Conservation (phyloP, 192 early-diverging fungal species). For the Coemansia asiatica region DNA sequence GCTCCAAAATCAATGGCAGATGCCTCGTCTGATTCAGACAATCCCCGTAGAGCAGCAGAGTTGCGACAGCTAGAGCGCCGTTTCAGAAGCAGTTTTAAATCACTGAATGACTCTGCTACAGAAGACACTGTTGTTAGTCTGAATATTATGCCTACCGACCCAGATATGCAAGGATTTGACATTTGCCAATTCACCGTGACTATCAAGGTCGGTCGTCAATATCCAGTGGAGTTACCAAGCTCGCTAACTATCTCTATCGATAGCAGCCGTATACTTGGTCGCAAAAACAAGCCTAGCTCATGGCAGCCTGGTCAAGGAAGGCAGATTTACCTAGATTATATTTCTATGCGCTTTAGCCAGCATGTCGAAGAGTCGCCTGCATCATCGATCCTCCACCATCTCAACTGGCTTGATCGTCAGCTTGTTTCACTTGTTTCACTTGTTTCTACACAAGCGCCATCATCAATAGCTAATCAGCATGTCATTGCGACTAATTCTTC, state of each 20-base stretch:
- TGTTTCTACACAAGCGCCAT: background rate
- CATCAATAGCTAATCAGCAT: background rate
- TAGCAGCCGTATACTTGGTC: slow-evolving; percentile 27
- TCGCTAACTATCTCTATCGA: slow-evolving; percentile 24
- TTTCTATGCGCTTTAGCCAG: slow-evolving; percentile 24
- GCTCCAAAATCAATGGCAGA: slow-evolving; percentile 1
- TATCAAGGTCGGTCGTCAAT: slow-evolving; percentile 19
- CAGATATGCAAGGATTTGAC: slow-evolving; percentile 33
- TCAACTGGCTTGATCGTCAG: slow-evolving; percentile 59
- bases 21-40: background rate
- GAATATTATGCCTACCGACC: slow-evolving; percentile 42
- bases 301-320: slow-evolving; percentile 29
- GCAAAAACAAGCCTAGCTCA: slow-evolving; percentile 36
- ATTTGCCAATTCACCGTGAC: slow-evolving; percentile 27
- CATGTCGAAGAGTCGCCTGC: slow-evolving; percentile 27
- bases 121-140: slow-evolving; percentile 20
- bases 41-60: slow-evolving; percentile 26
- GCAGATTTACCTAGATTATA: slow-evolving; percentile 19
- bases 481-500: background rate
- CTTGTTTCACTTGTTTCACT: slow-evolving; percentile 27
- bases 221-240: slow-evolving; percentile 14
- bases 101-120: slow-evolving; percentile 9
- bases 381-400: slow-evolving; percentile 41
- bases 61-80: slow-evolving; percentile 51
- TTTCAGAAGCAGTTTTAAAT: slow-evolving; percentile 36